Percentiles rank a stretch among this genome's conserved stretches.
phyloP scores from a whole-genome alignment of 495 filamentous ascomycete species.

The Neurospora intermedia region DNA sequence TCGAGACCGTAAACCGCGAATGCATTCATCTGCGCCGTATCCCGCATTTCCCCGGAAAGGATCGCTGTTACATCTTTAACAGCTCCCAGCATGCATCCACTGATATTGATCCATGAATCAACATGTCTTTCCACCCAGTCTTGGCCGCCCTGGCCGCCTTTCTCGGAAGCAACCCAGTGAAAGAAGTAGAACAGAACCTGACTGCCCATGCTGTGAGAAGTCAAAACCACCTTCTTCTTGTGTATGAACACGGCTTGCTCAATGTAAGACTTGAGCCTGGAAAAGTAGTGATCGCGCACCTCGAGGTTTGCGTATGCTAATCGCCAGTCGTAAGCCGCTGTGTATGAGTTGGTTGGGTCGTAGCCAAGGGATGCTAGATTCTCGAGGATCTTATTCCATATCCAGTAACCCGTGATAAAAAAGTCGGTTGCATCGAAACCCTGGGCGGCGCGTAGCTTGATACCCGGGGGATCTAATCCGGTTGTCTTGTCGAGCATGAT shows the following conservation, averaged over 20 bases:
- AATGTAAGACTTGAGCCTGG: slow-evolving; percentile 77
- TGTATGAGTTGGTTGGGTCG: slow-evolving; percentile 91
- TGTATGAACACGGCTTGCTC: slow-evolving; percentile 62
- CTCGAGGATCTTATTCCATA: slow-evolving; percentile 97
- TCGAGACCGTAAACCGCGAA: slow-evolving; percentile 96
- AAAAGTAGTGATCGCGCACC: slow-evolving; percentile 85
- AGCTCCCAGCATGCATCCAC: slow-evolving; percentile 93
- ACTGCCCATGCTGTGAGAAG: slow-evolving; percentile 93
- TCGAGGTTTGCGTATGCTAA: slow-evolving; percentile 86
- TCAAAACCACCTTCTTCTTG: slow-evolving; percentile 71
- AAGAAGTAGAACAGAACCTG: slow-evolving; percentile 96
- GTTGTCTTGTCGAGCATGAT: slow-evolving; percentile 92
- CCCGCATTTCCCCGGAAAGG: slow-evolving; percentile 93
- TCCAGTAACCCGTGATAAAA: slow-evolving; percentile 86
- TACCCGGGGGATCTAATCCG: slow-evolving; percentile 81
- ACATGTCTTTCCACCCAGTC: slow-evolving; percentile 86
- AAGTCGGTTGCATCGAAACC: slow-evolving; percentile 99
- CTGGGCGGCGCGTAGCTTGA: slow-evolving; percentile 90
- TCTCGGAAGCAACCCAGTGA: slow-evolving; percentile 84
- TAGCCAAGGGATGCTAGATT: slow-evolving; percentile 93
- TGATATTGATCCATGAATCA: slow-evolving; percentile 95
- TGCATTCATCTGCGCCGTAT: slow-evolving; percentile 94
- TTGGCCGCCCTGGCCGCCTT: slow-evolving; percentile 69
- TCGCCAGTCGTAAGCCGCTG: slow-evolving; percentile 96
- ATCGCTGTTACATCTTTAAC: slow-evolving; percentile 86